These are phyloP conservation scores for Penicillium maclennaniae DNA, from an alignment of 495 filamentous ascomycete species.

Conservation along the genomic window DNA sequence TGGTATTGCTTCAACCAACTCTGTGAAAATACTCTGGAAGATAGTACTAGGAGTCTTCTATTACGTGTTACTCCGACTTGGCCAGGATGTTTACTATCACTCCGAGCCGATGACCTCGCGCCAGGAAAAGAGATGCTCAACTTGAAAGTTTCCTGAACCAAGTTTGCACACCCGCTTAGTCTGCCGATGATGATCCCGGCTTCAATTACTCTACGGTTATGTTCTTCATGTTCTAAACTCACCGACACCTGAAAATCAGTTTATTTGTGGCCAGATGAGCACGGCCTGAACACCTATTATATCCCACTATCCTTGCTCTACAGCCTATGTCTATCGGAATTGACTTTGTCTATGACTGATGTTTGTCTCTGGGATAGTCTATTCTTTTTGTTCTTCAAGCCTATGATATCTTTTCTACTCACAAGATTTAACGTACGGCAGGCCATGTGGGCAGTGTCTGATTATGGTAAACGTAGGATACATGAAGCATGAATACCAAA, in stretches of 20 bases:
- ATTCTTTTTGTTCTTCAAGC: background rate
- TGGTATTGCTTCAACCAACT: slow-evolving; percentile 2
- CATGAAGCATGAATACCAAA: too few relatives aligned
- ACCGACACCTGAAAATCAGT: background rate
- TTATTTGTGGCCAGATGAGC: background rate
- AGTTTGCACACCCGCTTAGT: background rate
- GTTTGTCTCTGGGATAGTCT: background rate
- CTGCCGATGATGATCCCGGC: background rate
- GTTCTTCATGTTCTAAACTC: background rate
- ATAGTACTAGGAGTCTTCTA: background rate
- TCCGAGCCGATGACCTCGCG: background rate
- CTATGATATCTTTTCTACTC: background rate
- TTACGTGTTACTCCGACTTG: background rate
- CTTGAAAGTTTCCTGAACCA: background rate
- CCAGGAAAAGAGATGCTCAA: background rate
- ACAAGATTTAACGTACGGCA: too few relatives aligned
- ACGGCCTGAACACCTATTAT: background rate
- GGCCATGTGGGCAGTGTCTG: too few relatives aligned
- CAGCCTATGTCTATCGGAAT: background rate
- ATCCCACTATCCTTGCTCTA: background rate
- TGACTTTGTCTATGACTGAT: background rate
- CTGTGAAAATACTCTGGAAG: slow-evolving; percentile 8
- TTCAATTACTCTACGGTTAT: background rate
- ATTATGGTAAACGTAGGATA: too few relatives aligned
- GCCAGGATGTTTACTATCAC: background rate